These are phyloP conservation scores for Plasmodium cynomolgi DNA, from an alignment of 169 alveolate species.

Conservation along the genomic window DNA sequence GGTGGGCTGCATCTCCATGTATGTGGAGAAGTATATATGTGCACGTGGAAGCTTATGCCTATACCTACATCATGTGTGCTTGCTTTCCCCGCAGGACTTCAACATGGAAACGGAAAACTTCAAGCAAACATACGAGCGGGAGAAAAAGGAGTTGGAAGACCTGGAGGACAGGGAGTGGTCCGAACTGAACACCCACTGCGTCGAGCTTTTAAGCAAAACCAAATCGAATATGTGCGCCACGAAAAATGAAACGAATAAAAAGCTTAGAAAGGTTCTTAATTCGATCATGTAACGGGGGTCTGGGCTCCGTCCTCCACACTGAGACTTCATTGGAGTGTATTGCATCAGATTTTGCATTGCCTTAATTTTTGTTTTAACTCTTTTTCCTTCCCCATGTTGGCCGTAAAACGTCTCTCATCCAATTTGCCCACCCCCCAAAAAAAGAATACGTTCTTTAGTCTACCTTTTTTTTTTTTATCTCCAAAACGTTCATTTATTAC, in stretches of 20 bases:
- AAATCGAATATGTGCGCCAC: conserved; percentile 33
- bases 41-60: background rate
- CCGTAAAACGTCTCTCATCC: background rate
- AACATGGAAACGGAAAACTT: conserved; percentile 37
- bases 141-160: conserved; percentile 43
- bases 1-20: background rate
- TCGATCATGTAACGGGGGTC: conserved; percentile 16
- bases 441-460: background rate
- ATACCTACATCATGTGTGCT: background rate
- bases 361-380: background rate
- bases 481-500: background rate
- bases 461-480: background rate
- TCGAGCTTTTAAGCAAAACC: conserved; percentile 42
- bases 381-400: background rate
- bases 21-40: background rate
- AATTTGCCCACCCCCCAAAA: background rate
- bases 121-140: conserved; percentile 37
- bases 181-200: conserved; percentile 36
- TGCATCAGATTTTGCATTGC: background rate
- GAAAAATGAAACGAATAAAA: conserved; percentile 57
- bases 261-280: conserved; percentile 43
- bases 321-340: background rate
- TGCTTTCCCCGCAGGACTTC: conserved; percentile 14
- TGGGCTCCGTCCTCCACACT: background rate
- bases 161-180: conserved; percentile 66